phyloP scores from a whole-genome alignment of 108 stramenopile genomes.

The Pseudonitzschia delicatissima region DNA sequence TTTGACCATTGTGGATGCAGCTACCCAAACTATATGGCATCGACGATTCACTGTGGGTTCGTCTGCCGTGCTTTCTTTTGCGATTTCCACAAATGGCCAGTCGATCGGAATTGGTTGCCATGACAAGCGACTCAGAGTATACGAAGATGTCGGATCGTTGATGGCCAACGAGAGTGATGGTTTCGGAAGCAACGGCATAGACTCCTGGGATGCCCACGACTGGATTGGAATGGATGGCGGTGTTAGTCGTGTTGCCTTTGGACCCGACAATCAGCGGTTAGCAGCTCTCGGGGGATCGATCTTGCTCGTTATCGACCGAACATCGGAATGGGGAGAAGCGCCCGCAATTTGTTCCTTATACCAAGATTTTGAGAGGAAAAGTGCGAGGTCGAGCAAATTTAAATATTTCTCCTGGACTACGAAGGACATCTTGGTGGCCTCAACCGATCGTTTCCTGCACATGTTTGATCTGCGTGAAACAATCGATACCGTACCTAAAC shows the following conservation, averaged over 20 bases:
- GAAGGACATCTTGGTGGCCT: background rate
- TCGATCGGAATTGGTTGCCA: constrained; percentile 1
- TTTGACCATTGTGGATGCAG: background rate
- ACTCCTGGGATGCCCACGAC: background rate
- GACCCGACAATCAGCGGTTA: background rate
- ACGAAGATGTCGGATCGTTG: background rate
- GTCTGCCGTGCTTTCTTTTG: background rate
- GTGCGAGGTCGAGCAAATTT: background rate
- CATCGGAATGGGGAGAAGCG: constrained; percentile 6
- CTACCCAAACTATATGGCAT: background rate
- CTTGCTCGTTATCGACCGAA: background rate
- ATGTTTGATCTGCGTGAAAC: background rate
- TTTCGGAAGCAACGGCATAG: background rate
- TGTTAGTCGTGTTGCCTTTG: background rate
- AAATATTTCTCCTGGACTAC: background rate
- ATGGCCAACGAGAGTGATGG: background rate
- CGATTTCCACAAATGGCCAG: background rate
- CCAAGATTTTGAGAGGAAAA: background rate
- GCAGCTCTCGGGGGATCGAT: constrained; percentile 2
- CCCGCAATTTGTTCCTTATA: background rate
- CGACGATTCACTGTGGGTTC: background rate
- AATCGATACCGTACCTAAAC: constrained; percentile 3
- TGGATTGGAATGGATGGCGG: background rate
- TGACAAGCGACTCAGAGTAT: background rate
- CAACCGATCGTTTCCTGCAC: background rate